Percentiles rank a stretch among this genome's conserved stretches.
Evolutionary conservation across 805 yeast species (phyloP).

Genomic region (Dipodascopsis uninucleata): DNA sequence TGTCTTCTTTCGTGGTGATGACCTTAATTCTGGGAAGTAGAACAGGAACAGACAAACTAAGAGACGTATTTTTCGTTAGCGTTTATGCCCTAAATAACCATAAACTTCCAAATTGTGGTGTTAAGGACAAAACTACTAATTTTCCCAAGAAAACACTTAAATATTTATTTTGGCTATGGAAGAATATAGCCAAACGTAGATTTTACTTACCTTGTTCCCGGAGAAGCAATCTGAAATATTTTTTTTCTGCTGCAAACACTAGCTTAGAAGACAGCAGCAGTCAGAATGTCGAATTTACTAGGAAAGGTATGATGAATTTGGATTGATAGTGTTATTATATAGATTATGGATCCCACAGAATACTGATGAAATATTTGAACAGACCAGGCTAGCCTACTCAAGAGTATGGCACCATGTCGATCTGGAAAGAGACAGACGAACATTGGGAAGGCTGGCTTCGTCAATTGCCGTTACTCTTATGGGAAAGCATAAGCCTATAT

Average conservation of each 20-base stretch:
- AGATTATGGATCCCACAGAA: neutral
- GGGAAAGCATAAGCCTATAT: conserved; percentile 97
- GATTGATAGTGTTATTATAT: conserved; percentile 1
- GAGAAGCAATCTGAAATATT: neutral
- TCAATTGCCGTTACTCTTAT: conserved; percentile 80
- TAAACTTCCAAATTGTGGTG: too few species aligned
- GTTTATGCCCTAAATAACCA: too few species aligned
- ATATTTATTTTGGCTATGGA: neutral
- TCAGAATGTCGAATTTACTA: conserved; percentile 40
- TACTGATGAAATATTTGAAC: conserved; percentile 9
- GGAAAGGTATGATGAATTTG: conserved; percentile 42
- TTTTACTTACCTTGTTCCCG: neutral
- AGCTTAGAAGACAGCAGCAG: neutral
- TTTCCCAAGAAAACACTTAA: neutral
- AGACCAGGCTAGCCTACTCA: conserved; percentile 71
- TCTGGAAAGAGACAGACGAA: conserved; percentile 74
- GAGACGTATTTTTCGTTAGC: too few species aligned
- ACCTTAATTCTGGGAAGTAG: too few species aligned
- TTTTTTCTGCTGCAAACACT: neutral
- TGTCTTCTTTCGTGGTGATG: too few species aligned
- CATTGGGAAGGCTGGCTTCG: conserved; percentile 89
- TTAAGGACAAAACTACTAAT: too few species aligned
- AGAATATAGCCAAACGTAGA: neutral
- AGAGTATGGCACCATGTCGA: conserved; percentile 96
- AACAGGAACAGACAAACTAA: too few species aligned